Evolutionary conservation across 345 rosid species (phyloP), one percentile per base, ranked within the genome.

Genomic region (Gossypium turneri): DNA sequence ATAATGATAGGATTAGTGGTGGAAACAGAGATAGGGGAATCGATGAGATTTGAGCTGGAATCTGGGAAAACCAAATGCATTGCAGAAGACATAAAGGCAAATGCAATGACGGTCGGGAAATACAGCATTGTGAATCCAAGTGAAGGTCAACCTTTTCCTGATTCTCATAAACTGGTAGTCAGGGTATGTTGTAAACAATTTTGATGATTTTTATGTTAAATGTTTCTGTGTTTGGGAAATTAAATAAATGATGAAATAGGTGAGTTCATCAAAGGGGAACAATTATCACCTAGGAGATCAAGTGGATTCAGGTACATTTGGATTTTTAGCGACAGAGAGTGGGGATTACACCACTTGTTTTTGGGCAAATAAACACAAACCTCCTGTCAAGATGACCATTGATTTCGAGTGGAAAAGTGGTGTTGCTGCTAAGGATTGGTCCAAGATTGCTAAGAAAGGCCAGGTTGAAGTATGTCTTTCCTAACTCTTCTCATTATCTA

Each of bases 321-420:
- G 27, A 56, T 56, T 56, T 56, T 19, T 25, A 56, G 60, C 60
- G 8, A 12, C 60, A 9, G 60, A 56, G 60, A 20, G 60, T 56
- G 60, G 60, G 22, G 60, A 56, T 56, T 56, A 56, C 60, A 56
- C 60, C 60, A 56, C 60, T 56, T 56, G 60, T 56, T 56, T 56
- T 8, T 56, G 60, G 60, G 60, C 60, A 56, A 19, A 56, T n/a
- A 19, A 9, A 20, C 11, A 8, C 12, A 9, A 8, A 0, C 60
- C 60, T 56, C 60, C 60, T 17, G 5, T 8, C 4, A 56, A 20
- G 20, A 7, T 56, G 24, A 56, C 60, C 60, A n/a, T 56, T 2
- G 60, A 56, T 19, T 56, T 56, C 60, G 27, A 56, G 2, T 56
- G 60, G 60, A 56, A 56, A 56, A n/a, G 12, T 9, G 60, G 60